Conservation (phyloP, 2,329 filamentous ascomycete genomes). For the Diplodia intermedia region DNA sequence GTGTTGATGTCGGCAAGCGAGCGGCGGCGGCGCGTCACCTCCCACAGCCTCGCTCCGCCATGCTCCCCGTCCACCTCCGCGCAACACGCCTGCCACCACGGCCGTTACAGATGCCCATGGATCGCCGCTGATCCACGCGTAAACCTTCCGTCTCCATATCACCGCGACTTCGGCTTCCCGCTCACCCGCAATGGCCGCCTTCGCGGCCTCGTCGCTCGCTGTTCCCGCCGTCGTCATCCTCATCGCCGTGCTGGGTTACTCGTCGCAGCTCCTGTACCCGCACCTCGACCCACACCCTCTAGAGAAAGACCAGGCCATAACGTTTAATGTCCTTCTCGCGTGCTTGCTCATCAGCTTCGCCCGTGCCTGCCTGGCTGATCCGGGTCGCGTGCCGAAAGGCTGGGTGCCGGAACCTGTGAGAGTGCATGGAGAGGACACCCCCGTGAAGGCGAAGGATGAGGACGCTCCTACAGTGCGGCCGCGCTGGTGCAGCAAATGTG, state of each 20-base stretch:
- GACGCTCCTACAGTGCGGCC: constrained; percentile 38
- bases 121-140: constrained; percentile 9
- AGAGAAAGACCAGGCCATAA: constrained; percentile 61
- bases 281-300: constrained; percentile 65
- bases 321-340: constrained; percentile 71
- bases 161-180: background rate
- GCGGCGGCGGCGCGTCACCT: constrained; percentile 28
- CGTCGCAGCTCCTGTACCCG: constrained; percentile 74
- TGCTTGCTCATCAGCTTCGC: constrained; percentile 75
- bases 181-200: constrained; percentile 19
- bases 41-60: constrained; percentile 14
- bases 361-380: constrained; percentile 65
- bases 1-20: constrained; percentile 11
- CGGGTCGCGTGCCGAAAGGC: constrained; percentile 60
- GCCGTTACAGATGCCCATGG: constrained; percentile 12
- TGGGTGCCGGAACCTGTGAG: constrained; percentile 48
- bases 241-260: constrained; percentile 69
- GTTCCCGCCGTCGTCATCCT: constrained; percentile 72
- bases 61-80: constrained; percentile 22
- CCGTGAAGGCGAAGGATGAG: constrained; percentile 46
- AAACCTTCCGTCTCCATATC: background rate
- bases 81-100: constrained; percentile 32
- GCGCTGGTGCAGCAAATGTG: constrained; percentile 79
- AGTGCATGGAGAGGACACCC: constrained; percentile 35
- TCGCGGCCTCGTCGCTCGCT: constrained; percentile 57